Base-by-base conservation (phyloP, 176 grass and related monocot species). In the Zoysia pacifica region DNA sequence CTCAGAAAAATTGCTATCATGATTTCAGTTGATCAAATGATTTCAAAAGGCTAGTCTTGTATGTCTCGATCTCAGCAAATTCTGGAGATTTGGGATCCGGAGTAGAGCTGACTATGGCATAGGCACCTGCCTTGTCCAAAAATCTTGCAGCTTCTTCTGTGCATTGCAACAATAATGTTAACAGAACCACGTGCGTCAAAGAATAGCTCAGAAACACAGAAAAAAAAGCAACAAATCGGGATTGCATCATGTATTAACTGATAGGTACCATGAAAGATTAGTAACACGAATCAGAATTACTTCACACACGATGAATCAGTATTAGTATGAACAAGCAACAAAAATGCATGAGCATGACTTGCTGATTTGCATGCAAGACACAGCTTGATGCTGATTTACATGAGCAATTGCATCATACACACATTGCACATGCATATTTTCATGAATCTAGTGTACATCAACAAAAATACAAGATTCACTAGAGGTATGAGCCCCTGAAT, bases 91-190 rank as follows among this genome's bases (percentile, higher is more conserved):
- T 79, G 59, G 59, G 59, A 36, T 9, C 59, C 16, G 86, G 82
- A 48, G 77, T 86, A 37, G 96, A 89, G 42, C 75, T 83, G 74
- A 98, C 81, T 69, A 91, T 94, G 48, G 81, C 63, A 42, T 83
- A 64, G 51, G 88, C 96, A 63, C 88, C 96, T 48, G 73, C 86
- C 52, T 82, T 83, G 67, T 94, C 67, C 90, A 98, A 79, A 91
- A 81, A 94, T 45, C 79, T 51, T 5, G 81, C 88, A 67, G 96
- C 90, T 86, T 94, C 79, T 87, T 94, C 96, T 98, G 85, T 5
- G 82, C 67, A 79, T 77, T 80, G 54, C 20, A 67, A 42, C 38
- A 35, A 78, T n/a, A 44, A 73, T 69, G 18, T 78, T 75, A 62
- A 61, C 10, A 58, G 43, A 47, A 50, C 67, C 67, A 6, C 51